phyloP scores from a whole-genome alignment of 2,329 filamentous ascomycete genomes.

The Metarhizium anisopliae region DNA sequence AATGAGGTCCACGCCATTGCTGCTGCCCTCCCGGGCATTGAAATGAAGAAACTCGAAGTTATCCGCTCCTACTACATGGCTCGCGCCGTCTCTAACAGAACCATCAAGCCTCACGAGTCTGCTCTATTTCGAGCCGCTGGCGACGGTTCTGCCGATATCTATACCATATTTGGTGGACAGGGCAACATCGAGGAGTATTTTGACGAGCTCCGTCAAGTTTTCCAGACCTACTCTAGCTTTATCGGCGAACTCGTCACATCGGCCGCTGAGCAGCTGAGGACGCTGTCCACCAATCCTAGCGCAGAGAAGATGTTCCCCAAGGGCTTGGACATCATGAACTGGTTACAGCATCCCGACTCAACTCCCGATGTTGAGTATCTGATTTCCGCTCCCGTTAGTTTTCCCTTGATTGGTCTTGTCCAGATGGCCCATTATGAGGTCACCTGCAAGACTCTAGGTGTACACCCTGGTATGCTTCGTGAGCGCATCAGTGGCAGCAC shows the following conservation, averaged over 20 bases:
- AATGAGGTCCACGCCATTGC: conserved; percentile 94
- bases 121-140: conserved; percentile 82
- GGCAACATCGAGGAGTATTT: conserved; percentile 99
- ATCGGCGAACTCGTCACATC: conserved; percentile 75
- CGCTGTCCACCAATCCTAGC: conserved; percentile 69
- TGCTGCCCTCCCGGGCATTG: conserved; percentile 78
- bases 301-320: conserved; percentile 96
- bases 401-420: conserved; percentile 90
- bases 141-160: conserved; percentile 75
- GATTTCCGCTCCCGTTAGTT: conserved; percentile 88
- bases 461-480: conserved; percentile 79
- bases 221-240: conserved; percentile 84
- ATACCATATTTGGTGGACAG: conserved; percentile 92
- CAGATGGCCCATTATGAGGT: conserved; percentile 95
- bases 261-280: conserved; percentile 81
- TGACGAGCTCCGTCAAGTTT: conserved; percentile 87
- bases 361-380: conserved; percentile 93
- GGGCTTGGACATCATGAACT: conserved; percentile 88
- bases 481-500: conserved; percentile 81
- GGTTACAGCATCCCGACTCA: conserved; percentile 81
- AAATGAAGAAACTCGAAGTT: conserved; percentile 83
- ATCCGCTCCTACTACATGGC: conserved; percentile 89
- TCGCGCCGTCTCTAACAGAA: conserved; percentile 71
- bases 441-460: conserved; percentile 83
- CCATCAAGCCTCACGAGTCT: conserved; percentile 88